Base-by-base conservation (phyloP, 2,329 filamentous ascomycete species). In the Colletotrichum sp. region DNA sequence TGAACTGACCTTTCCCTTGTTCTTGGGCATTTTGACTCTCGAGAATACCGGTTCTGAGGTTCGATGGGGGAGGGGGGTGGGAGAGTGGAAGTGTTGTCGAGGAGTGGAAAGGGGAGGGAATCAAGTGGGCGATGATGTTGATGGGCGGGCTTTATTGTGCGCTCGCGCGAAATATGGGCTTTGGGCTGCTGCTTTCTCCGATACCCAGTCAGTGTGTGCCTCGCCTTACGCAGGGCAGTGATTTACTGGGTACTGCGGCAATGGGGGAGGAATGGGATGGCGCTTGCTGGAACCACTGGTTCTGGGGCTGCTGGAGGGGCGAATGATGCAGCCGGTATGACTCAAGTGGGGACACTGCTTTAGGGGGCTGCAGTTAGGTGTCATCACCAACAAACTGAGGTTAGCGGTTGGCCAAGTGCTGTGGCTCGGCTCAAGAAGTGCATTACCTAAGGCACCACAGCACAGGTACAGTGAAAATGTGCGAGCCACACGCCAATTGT, bases 1-100 rank as follows among this genome's bases (percentile, higher is more conserved):
- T 28, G 18, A 76, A 83, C 91, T 85, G 90, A 98, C 96, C 90
- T 98, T 98, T 96, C 96, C 96, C 94, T 98, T 98, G 88, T 98
- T 98, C 95, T 98, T 98, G 84, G 96, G 96, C 96, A 98, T 98
- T 78, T 88, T 93, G 84, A 76, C 63, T 79, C 39, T 59, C 62
- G 69, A 73, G 69, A 73, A 73, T 69, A 63, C 57, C 79, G 74
- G 78, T 80, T 78, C 76, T 81, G 77, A 79, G 78, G 66, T 75
- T 39, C 66, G 64, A 71, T 57, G 52, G 62, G 34, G 63, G 60
- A 39, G 71, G 55, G 59, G 77, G 57, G 69, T 65, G 63, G 57
- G 55, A 73, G 55, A 62, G 71, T 62, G 55, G 34, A 59, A 73
- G 57, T 76, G 73, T 60, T 44, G 60, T 62, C 32, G 69, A 60